phyloP scores from a whole-genome alignment of 2,329 filamentous ascomycete species.

The Albophoma yamanashiensis region DNA sequence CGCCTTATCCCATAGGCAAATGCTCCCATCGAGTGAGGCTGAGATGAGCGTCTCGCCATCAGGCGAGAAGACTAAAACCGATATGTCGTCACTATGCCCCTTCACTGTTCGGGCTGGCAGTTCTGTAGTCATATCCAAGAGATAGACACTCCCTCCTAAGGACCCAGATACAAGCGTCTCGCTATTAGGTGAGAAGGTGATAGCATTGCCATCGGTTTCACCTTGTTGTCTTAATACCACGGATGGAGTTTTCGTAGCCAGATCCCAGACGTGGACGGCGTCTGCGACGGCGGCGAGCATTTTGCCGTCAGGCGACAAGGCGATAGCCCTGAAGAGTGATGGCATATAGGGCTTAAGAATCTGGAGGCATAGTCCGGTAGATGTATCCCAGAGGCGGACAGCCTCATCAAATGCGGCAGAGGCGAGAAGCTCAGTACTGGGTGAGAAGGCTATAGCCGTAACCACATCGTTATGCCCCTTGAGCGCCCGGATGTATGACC shows the following conservation, averaged over 20 bases:
- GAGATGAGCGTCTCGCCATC: not conserved
- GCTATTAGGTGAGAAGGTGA: not conserved
- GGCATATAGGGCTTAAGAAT: not conserved
- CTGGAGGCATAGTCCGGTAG: not conserved
- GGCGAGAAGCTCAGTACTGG: not conserved
- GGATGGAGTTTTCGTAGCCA: not conserved
- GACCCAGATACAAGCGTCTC: not conserved
- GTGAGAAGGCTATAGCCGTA: not conserved
- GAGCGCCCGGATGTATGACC: not conserved
- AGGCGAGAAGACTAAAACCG: not conserved
- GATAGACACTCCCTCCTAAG: not conserved
- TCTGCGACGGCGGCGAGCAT: not conserved
- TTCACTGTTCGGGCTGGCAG: not conserved
- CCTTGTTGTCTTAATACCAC: too few relatives aligned
- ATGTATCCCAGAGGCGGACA: not conserved
- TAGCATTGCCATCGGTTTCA: too few relatives aligned
- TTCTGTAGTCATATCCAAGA: not conserved
- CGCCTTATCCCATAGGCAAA: not conserved
- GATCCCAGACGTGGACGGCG: not conserved
- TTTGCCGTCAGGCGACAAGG: not conserved
- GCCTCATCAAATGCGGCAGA: not conserved
- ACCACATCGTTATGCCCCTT: not conserved
- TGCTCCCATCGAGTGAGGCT: not conserved
- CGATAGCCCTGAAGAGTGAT: too few relatives aligned
- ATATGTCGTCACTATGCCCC: not conserved